These are phyloP conservation scores for Neurospora sp. DNA, from an alignment of 495 filamentous ascomycete genomes.

Conservation along the genomic window DNA sequence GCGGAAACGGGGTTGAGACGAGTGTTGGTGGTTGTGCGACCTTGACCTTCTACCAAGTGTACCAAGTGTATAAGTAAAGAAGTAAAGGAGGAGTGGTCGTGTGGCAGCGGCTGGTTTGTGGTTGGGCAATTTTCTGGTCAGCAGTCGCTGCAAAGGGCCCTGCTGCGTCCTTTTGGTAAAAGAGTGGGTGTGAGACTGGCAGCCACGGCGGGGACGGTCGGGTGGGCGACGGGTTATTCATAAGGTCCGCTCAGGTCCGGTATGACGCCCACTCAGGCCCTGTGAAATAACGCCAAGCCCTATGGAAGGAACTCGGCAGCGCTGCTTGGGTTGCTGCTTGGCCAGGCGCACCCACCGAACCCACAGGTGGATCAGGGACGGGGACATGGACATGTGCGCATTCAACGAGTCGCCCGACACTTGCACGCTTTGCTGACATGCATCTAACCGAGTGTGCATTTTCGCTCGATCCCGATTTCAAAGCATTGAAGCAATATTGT, in stretches of 20 bases:
- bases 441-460: background rate
- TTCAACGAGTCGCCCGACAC: background rate
- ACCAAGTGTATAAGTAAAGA: background rate
- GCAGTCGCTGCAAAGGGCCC: background rate
- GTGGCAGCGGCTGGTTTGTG: background rate
- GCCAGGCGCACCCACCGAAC: background rate
- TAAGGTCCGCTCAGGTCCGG: background rate
- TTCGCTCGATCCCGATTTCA: background rate
- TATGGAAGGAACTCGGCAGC: background rate
- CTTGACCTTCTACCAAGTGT: background rate
- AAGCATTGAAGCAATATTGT: background rate
- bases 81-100: background rate
- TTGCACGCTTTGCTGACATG: too few relatives aligned
- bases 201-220: background rate
- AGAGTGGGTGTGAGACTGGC: background rate
- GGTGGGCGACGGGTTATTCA: background rate
- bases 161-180: background rate
- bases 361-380: background rate
- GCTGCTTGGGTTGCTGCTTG: background rate
- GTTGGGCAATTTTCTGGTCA: background rate
- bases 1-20: background rate
- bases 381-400: background rate
- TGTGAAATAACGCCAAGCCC: conserved; percentile 3
- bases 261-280: background rate
- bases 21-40: background rate